Conservation (phyloP, 2,329 filamentous ascomycete species). For the Madurella mycetomatis region DNA sequence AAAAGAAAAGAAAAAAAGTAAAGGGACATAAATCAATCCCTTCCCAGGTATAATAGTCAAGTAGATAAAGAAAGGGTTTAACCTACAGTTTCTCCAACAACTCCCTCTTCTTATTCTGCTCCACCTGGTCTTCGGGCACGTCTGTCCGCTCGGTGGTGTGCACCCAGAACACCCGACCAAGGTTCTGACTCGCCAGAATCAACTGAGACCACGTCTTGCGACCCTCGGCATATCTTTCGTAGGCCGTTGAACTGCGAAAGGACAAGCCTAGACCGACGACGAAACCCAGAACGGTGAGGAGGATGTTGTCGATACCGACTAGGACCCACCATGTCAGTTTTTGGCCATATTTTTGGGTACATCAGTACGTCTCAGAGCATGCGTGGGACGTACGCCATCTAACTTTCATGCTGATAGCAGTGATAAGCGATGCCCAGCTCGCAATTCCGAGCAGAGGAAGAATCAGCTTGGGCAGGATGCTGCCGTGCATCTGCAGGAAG, state of each 20-base stretch:
- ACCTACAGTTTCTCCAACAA: slow-evolving; percentile 56
- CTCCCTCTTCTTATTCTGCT: slow-evolving; percentile 55
- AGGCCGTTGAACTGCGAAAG: slow-evolving; percentile 74
- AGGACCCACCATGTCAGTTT: background rate
- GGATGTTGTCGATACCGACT: slow-evolving; percentile 58
- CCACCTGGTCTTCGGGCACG: slow-evolving; percentile 40
- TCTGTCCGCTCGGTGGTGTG: slow-evolving; percentile 52
- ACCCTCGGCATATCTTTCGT: slow-evolving; percentile 60
- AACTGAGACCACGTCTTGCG: slow-evolving; percentile 55
- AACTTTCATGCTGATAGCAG: slow-evolving; percentile 42
- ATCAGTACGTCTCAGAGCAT: background rate
- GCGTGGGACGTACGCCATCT: slow-evolving; percentile 12
- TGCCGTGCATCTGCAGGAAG: slow-evolving; percentile 73
- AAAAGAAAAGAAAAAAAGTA: too few species aligned
- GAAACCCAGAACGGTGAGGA: slow-evolving; percentile 83
- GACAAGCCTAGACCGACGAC: slow-evolving; percentile 74
- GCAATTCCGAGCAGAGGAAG: slow-evolving; percentile 61
- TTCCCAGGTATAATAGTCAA: too few species aligned
- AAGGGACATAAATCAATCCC: too few species aligned
- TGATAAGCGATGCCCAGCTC: slow-evolving; percentile 63
- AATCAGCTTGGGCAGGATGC: slow-evolving; percentile 68
- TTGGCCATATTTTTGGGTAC: background rate
- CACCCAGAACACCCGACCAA: slow-evolving; percentile 80
- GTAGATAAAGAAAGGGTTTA: too few species aligned
- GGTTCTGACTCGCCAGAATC: slow-evolving; percentile 58